Conservation (phyloP, 257 asterid species). For the Petunia axillaris region DNA sequence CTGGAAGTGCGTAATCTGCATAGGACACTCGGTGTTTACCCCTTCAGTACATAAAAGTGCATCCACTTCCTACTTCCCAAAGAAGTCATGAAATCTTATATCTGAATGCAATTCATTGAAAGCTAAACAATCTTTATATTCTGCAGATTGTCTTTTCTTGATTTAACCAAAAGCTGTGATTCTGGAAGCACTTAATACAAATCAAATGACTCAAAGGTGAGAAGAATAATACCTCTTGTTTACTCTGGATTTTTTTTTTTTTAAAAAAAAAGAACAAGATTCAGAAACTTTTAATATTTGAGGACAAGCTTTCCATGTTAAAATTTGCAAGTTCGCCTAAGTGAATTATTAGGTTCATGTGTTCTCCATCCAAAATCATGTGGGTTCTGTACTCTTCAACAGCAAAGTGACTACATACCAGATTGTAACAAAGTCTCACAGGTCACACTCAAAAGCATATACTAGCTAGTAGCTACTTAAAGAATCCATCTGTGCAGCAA, state of each 20-base stretch:
- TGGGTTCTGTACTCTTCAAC: conserved; percentile 16
- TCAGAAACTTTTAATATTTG: conserved; percentile 13
- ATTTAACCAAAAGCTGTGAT: conserved; percentile 5
- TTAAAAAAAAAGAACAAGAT: neutral
- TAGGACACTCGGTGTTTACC: conserved; percentile 2
- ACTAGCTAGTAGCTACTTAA: no score
- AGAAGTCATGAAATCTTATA: neutral
- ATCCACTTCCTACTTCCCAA: neutral
- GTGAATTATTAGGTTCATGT: neutral
- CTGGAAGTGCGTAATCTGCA: conserved; percentile 18
- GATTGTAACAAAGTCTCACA: conserved; percentile 16
- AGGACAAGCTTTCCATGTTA: neutral
- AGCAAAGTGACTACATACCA: conserved; percentile 1
- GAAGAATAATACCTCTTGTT: neutral
- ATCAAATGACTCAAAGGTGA: conserved; percentile 15
- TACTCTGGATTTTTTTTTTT: neutral
- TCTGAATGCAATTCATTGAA: conserved; percentile 16
- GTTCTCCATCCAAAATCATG: conserved; percentile 17
- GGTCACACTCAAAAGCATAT: neutral
- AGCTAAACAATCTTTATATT: conserved; percentile 11
- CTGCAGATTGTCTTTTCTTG: neutral
- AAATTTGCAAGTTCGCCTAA: conserved; percentile 18
- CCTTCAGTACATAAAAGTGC: conserved; percentile 4
- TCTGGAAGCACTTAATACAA: neutral
- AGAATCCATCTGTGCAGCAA: no score